Base-by-base conservation (phyloP, 2,329 filamentous ascomycete genomes). In the Cercospora berteroae region DNA sequence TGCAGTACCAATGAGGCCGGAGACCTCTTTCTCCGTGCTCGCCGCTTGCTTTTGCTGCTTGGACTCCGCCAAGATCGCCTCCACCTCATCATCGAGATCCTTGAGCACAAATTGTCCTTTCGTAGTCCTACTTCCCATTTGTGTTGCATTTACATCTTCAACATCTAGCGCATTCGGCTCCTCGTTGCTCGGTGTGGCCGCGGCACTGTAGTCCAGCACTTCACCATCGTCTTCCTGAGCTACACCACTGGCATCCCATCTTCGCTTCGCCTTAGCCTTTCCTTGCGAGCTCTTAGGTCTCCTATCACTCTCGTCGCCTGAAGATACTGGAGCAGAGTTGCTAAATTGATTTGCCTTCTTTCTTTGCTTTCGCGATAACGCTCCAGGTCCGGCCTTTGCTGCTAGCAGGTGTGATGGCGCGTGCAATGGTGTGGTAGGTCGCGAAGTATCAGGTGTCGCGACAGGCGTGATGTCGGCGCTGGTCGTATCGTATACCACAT, bases 101-200 rank as follows among this genome's bases (percentile, higher is more conserved):
- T 92, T 96, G 70, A 99, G 83, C 59, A 98, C 90, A 75, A 98
- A 99, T 77, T 97, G 92, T 61, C 95, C 95, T 81, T 94, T 94
- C 62, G 86, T 87, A 13, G 91, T 96, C 76, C 88, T 90, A 39
- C 87, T 91, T 39, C 95, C 95, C 93, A 93, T 97, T 1, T 91
- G 89, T 12, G 89, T 88, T 60, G 91, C 86, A 69, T 93, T 89
- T 33, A 97, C 88, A 50, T 88, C 86, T 74, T 96, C 91, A 2
- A 96, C 80, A 59, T 86, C 84, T 44, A 82, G 72, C 9, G 75
- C 72, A 8, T 79, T 84, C 1, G 79, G 79, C 63, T 87, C 85
- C 60, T 86, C 85, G 61, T 81, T 85, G 48, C 81, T 82, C 25
- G 80, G 77, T 56, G 82, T 82, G 57, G 84, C 85, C 20, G 83